Evolutionary conservation across 148 eudicot genomes (phyloP).

Genomic region (Silene uniflora): DNA sequence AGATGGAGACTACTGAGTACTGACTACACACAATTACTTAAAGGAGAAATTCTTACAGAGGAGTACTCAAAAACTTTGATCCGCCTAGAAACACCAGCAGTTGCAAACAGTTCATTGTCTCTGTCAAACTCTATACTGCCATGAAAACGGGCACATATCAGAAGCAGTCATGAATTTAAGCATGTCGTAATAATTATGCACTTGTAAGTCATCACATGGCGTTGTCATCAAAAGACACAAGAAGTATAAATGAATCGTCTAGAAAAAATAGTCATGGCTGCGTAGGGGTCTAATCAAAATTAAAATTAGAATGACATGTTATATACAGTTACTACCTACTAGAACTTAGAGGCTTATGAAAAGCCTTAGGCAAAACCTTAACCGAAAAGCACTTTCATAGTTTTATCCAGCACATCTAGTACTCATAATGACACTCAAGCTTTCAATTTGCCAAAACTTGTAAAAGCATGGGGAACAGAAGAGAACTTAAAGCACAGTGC

Average conservation of each 20-base stretch:
- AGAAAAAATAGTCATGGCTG: not conserved
- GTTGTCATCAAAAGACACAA: not conserved
- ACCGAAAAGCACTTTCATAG: not conserved
- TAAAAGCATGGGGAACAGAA: not conserved
- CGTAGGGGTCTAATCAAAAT: not conserved
- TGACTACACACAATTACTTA: not conserved
- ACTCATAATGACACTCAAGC: not conserved
- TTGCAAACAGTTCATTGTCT: constrained; percentile 90
- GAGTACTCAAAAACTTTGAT: constrained; percentile 87
- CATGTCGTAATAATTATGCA: not conserved
- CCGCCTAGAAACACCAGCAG: constrained; percentile 92
- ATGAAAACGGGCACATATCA: constrained; percentile 14
- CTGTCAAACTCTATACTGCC: constrained; percentile 97
- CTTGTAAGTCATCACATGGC: not conserved
- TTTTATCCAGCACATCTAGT: not conserved
- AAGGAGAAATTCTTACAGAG: constrained; percentile 46
- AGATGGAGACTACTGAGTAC: not conserved
- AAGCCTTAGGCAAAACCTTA: not conserved
- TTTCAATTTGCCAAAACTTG: not conserved
- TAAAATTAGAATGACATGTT: not conserved
- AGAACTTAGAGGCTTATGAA: not conserved
- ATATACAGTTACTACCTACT: not conserved
- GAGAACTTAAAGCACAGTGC: not conserved
- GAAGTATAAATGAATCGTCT: not conserved
- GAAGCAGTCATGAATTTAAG: constrained; percentile 4